Evolutionary conservation across 768 basidiomycete genomes (phyloP).

Genomic region (Podaxis sp.): DNA sequence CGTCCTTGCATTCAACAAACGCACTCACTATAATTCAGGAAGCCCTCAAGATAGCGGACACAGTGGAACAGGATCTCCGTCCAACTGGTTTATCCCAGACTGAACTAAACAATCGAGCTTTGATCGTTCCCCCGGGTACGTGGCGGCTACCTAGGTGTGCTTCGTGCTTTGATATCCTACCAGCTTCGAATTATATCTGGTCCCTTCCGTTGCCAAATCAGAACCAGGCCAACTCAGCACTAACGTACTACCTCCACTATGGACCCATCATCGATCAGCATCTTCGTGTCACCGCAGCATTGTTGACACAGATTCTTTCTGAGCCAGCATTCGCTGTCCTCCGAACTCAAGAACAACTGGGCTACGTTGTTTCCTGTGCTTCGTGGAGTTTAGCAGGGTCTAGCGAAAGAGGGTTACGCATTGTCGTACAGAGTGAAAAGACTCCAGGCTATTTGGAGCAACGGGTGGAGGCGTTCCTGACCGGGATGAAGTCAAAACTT

Average conservation of each 20-base stretch:
- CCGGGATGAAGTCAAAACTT: conserved; percentile 63
- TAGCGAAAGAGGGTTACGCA: conserved; percentile 69
- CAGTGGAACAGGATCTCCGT: conserved; percentile 62
- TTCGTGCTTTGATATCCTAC: neutral
- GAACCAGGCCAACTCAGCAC: conserved; percentile 80
- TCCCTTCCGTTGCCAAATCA: conserved; percentile 68
- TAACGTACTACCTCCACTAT: conserved; percentile 83
- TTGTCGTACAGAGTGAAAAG: conserved; percentile 88
- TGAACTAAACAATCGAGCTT: conserved; percentile 49
- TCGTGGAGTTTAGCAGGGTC: conserved; percentile 56
- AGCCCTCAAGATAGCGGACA: conserved; percentile 67
- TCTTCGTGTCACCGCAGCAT: conserved; percentile 59
- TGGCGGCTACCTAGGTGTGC: neutral
- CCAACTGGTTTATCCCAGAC: conserved; percentile 48
- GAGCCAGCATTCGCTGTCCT: conserved; percentile 91
- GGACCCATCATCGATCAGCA: conserved; percentile 63
- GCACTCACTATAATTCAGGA: conserved; percentile 43
- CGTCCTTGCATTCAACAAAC: neutral
- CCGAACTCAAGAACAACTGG: conserved; percentile 92
- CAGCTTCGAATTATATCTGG: conserved; percentile 72
- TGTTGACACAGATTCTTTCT: conserved; percentile 80
- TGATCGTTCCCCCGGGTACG: conserved; percentile 71
- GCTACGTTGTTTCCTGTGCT: conserved; percentile 78
- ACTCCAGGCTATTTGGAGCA: conserved; percentile 75
- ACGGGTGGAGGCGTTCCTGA: conserved; percentile 86